Evolutionary conservation across 257 asterid genomes (phyloP).

Genomic region (Linderniella brevidens): DNA sequence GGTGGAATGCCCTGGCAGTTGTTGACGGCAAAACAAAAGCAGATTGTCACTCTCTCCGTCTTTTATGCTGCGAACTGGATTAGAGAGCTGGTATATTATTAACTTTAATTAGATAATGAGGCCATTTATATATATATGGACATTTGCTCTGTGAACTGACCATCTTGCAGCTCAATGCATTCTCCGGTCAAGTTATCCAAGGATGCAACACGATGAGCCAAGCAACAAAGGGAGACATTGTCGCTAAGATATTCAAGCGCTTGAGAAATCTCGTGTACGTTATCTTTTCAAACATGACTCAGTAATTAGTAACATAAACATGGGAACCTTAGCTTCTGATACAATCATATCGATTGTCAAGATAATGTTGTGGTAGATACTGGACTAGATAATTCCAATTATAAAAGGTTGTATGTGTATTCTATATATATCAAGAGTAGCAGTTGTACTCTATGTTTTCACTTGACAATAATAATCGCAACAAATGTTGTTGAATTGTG

Average conservation of each 20-base stretch:
- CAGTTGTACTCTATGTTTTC: too few relatives aligned
- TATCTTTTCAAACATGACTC: slow-evolving; percentile 4
- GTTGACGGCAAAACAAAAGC: slow-evolving; percentile 57
- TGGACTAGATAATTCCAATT: too few relatives aligned
- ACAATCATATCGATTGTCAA: neutral
- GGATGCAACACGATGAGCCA: slow-evolving; percentile 41
- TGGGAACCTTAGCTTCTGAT: slow-evolving; percentile 2
- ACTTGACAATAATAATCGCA: too few relatives aligned
- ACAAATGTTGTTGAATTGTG: too few relatives aligned
- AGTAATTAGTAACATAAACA: neutral
- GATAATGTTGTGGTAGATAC: slow-evolving; percentile 1
- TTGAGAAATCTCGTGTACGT: slow-evolving; percentile 77
- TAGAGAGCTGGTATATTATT: slow-evolving; percentile 49
- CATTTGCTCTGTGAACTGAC: neutral
- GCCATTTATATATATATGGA: too few relatives aligned
- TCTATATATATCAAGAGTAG: too few relatives aligned
- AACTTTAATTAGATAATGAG: too few relatives aligned
- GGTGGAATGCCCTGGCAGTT: slow-evolving; percentile 34
- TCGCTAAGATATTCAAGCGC: slow-evolving; percentile 52
- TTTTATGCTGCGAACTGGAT: slow-evolving; percentile 82
- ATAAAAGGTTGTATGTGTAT: too few relatives aligned
- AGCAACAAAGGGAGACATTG: slow-evolving; percentile 48
- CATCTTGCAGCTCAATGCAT: slow-evolving; percentile 51
- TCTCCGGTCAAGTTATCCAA: slow-evolving; percentile 52
- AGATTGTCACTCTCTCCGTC: slow-evolving; percentile 46